phyloP scores from a whole-genome alignment of 768 basidiomycete genomes.

The Lentinula lateritia region DNA sequence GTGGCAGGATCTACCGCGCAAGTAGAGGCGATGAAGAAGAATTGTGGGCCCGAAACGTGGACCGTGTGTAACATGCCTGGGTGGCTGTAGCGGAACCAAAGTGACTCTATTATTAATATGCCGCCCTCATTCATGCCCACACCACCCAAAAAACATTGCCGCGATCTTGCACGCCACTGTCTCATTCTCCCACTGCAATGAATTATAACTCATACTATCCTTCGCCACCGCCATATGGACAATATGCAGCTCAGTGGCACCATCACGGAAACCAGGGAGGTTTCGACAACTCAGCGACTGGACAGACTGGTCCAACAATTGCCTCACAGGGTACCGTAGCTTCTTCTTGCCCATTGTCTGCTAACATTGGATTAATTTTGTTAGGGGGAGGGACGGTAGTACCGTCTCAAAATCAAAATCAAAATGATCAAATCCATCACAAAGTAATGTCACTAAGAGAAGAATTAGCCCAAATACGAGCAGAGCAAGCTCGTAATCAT shows the following conservation, averaged over 20 bases:
- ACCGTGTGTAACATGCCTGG: too few relatives aligned
- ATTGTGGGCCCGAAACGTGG: not conserved
- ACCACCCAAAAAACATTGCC: not conserved
- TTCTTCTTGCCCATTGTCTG: too few relatives aligned
- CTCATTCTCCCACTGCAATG: not conserved
- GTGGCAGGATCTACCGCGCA: not conserved
- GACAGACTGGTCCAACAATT: not conserved
- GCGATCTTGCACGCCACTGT: not conserved
- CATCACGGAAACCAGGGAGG: not conserved
- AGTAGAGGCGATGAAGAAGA: not conserved
- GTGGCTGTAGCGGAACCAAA: not conserved
- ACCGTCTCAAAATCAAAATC: not conserved
- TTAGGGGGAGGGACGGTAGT: not conserved
- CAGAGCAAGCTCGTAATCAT: not conserved
- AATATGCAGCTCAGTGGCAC: not conserved
- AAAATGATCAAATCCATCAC: not conserved
- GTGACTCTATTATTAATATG: too few relatives aligned
- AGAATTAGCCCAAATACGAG: not conserved
- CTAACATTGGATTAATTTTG: not conserved
- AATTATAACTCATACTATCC: not conserved
- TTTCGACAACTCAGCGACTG: not conserved
- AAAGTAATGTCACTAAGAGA: not conserved
- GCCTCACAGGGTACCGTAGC: not conserved
- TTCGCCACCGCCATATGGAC: not conserved
- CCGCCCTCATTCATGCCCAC: not conserved